phyloP scores from a whole-genome alignment of 2,329 filamentous ascomycete genomes.

The Trichoderma afroharzianum region DNA sequence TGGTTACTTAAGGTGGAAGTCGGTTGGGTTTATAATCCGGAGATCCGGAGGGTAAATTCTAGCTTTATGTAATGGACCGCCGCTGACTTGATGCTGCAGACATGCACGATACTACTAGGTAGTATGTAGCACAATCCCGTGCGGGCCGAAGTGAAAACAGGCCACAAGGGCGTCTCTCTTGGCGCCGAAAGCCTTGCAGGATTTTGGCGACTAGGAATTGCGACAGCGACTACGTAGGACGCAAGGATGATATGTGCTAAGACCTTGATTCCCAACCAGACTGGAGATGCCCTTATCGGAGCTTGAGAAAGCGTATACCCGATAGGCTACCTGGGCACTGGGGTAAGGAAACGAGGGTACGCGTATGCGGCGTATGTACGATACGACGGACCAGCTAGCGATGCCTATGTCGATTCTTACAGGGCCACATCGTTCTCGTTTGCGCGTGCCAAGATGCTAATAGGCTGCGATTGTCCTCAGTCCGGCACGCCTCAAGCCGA shows the following conservation, averaged over 20 bases:
- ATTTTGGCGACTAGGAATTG: background rate
- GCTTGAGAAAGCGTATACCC: background rate
- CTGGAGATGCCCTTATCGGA: background rate
- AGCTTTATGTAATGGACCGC: background rate
- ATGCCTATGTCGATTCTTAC: background rate
- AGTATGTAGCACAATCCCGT: background rate
- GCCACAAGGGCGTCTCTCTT: background rate
- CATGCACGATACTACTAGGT: no score
- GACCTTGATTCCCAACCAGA: background rate
- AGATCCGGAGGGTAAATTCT: background rate
- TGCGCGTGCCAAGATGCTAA: background rate
- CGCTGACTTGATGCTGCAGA: background rate
- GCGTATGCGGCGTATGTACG: background rate
- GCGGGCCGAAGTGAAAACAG: constrained; percentile 1
- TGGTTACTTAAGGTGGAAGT: background rate
- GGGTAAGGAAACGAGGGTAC: background rate
- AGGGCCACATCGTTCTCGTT: background rate
- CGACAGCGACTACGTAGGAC: background rate
- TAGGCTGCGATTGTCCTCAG: background rate
- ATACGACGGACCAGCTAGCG: background rate
- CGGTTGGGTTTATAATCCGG: background rate
- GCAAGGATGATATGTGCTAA: background rate
- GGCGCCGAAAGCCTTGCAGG: background rate
- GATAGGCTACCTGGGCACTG: background rate
- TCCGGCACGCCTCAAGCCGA: constrained; percentile 5